Conservation (phyloP, 2,329 filamentous ascomycete species). For the Fusarium tupiense region DNA sequence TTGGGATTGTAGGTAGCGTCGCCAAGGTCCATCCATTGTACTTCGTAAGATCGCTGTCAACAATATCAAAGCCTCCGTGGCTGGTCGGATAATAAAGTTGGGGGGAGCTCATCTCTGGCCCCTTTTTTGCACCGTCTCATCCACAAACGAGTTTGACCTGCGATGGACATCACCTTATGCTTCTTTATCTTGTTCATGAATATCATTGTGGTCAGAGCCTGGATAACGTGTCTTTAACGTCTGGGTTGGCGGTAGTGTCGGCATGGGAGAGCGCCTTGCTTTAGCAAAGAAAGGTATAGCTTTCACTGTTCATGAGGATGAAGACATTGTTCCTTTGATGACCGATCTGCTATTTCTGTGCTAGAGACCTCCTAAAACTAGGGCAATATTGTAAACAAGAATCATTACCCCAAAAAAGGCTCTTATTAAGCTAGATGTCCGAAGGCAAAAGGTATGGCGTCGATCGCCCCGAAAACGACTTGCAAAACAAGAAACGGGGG, state of each 20-base stretch:
- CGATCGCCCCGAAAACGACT: neutral
- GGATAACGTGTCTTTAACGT: neutral
- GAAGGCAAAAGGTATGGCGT: neutral
- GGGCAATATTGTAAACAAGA: neutral
- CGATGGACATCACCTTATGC: fast-evolving
- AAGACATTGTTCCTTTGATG: too few species aligned
- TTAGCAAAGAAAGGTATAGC: neutral
- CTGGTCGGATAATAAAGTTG: neutral
- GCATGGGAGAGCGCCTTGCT: neutral
- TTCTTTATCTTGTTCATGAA: neutral
- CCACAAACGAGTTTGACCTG: neutral
- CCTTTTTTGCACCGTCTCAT: neutral
- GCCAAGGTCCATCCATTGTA: neutral
- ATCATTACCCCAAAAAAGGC: neutral
- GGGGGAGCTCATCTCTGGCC: neutral
- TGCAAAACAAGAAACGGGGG: neutral
- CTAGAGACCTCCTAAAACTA: neutral
- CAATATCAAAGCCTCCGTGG: neutral
- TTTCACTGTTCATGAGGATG: neutral
- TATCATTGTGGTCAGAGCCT: neutral
- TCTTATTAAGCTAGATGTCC: neutral
- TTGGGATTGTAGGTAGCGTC: neutral
- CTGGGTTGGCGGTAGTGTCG: fast-evolving
- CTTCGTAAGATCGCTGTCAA: neutral
- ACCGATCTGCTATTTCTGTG: fast-evolving